phyloP scores from a whole-genome alignment of 2,329 filamentous ascomycete genomes.

The Xylariaceae sp. region DNA sequence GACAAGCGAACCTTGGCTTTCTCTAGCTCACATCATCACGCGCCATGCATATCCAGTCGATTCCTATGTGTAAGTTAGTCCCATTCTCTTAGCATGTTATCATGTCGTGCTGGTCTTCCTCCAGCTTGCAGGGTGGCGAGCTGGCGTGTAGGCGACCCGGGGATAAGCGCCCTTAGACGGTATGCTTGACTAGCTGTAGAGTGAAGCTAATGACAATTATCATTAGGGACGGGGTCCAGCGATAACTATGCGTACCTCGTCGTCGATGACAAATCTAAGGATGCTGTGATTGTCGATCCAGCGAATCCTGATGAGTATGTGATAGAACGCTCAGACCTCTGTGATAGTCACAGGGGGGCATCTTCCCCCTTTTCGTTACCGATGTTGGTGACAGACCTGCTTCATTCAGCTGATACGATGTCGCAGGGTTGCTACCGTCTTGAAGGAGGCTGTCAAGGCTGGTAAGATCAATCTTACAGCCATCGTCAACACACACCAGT shows the following conservation, averaged over 20 bases:
- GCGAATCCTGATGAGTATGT: constrained; percentile 71
- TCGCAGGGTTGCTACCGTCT: constrained; percentile 54
- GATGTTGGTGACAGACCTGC: not conserved
- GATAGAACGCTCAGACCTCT: not conserved
- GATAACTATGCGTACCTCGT: constrained; percentile 87
- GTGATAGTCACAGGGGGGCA: not conserved
- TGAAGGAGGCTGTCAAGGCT: constrained; percentile 67
- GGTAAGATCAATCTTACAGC: constrained; percentile 76
- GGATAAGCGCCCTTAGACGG: not conserved
- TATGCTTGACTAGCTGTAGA: not conserved
- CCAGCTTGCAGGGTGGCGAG: not conserved
- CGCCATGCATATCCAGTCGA: constrained; percentile 80
- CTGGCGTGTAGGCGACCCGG: not conserved
- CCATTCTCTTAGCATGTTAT: constrained; percentile 8
- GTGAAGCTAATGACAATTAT: constrained; percentile 4
- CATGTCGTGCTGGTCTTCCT: not conserved
- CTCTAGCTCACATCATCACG: constrained; percentile 35
- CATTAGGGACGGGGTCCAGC: constrained; percentile 64
- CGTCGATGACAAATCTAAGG: constrained; percentile 70
- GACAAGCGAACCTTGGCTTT: constrained; percentile 6
- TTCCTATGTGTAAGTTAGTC: constrained; percentile 73
- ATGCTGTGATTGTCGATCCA: constrained; percentile 74
- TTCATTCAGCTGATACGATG: constrained; percentile 4
- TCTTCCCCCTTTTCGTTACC: not conserved
- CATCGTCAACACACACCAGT: constrained; percentile 98